phyloP scores from a whole-genome alignment of 768 basidiomycete species.

The Hydnomerulius pinastri region DNA sequence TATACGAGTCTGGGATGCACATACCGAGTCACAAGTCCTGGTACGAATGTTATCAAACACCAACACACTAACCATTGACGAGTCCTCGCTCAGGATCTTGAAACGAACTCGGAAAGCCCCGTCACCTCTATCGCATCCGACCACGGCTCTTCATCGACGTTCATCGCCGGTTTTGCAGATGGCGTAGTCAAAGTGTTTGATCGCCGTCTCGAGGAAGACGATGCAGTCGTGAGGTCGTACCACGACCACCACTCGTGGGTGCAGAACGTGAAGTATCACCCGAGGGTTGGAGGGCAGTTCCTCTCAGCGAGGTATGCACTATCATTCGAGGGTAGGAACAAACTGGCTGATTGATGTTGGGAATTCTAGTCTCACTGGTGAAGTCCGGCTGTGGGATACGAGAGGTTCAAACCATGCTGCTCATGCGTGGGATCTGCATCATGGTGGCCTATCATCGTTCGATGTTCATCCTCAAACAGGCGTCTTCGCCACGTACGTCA shows the following conservation, averaged over 20 bases:
- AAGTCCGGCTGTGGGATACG: constrained; percentile 90
- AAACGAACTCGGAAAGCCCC: constrained; percentile 88
- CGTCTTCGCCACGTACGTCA: constrained; percentile 81
- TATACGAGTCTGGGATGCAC: constrained; percentile 94
- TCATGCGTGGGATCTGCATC: constrained; percentile 64
- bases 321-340: not conserved
- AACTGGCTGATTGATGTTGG: constrained; percentile 4
- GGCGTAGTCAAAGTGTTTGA: constrained; percentile 91
- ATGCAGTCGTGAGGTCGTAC: constrained; percentile 80
- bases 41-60: no score
- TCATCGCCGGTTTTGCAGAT: constrained; percentile 91
- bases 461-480: constrained; percentile 83
- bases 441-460: constrained; percentile 77
- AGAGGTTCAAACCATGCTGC: constrained; percentile 62
- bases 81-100: constrained; percentile 87
- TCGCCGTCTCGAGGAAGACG: constrained; percentile 80
- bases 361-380: constrained; percentile 72
- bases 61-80: no score
- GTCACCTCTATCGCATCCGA: constrained; percentile 86
- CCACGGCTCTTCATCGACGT: constrained; percentile 70
- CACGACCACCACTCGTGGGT: constrained; percentile 85
- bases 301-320: constrained; percentile 78
- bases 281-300: constrained; percentile 65
- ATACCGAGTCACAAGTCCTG: constrained; percentile 76
- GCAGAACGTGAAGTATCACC: constrained; percentile 86